A percentile compares a stretch with the other conserved stretches of the same genome.
phyloP scores from a whole-genome alignment of 441 rosid genomes.

The Gossypium gossypioides region DNA sequence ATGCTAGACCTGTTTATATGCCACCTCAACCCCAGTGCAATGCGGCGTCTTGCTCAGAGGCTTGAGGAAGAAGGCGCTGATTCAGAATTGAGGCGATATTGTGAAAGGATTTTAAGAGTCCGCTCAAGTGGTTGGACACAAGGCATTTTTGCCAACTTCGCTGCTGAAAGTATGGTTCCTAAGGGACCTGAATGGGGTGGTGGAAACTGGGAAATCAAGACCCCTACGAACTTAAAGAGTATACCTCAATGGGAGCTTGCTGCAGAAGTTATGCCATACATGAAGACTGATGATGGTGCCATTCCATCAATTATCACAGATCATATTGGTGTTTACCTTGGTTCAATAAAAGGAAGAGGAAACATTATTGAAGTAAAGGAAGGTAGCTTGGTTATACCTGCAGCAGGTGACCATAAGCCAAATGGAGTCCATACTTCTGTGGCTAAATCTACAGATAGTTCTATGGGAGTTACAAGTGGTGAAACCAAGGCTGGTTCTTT shows the following conservation, averaged over 20 bases:
- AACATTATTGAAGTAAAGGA: slow-evolving; percentile 82
- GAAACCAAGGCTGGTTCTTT: slow-evolving; percentile 43
- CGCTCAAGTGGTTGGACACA: slow-evolving; percentile 98
- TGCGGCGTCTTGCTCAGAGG: slow-evolving; percentile 94
- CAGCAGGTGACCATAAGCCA: slow-evolving; percentile 35
- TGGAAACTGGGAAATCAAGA: slow-evolving; percentile 97
- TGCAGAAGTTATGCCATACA: slow-evolving; percentile 95
- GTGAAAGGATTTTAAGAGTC: slow-evolving; percentile 85
- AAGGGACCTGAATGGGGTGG: slow-evolving; percentile 99
- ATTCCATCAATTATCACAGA: slow-evolving; percentile 83
- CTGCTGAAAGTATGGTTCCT: slow-evolving; percentile 99
- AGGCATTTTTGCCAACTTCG: slow-evolving; percentile 94
- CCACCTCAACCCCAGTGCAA: slow-evolving; percentile 98
- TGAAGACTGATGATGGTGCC: slow-evolving; percentile 91
- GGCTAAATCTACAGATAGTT: slow-evolving; percentile 34
- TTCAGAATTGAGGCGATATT: slow-evolving; percentile 80
- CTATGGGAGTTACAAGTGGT: slow-evolving; percentile 41
- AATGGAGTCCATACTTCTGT: slow-evolving; percentile 35
- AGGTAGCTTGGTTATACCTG: slow-evolving; percentile 65
- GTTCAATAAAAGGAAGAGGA: slow-evolving; percentile 90
- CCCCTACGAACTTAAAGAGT: slow-evolving; percentile 74
- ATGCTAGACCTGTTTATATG: slow-evolving; percentile 92
- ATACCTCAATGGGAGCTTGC: slow-evolving; percentile 95
- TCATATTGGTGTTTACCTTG: slow-evolving; percentile 91
- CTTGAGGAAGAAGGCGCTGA: slow-evolving; percentile 88